Evolutionary conservation across 805 yeast species (phyloP).

Genomic region (Cyberlindnera mississippiensis): DNA sequence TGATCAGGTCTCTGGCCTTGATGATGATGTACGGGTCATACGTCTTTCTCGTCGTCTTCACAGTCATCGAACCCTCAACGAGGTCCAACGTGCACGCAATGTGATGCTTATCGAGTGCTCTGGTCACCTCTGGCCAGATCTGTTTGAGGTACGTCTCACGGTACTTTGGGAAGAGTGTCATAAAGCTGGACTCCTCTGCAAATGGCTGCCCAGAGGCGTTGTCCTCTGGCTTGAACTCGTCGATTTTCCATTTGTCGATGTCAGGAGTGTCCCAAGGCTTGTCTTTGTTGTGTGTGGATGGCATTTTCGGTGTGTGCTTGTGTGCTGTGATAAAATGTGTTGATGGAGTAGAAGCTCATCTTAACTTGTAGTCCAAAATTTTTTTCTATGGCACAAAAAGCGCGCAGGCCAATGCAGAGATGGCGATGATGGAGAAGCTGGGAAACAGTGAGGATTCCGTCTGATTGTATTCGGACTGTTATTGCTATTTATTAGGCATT

Average conservation of each 20-base stretch:
- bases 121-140: constrained; percentile 92
- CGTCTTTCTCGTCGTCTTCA: constrained; percentile 91
- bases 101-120: constrained; percentile 65
- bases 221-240: constrained; percentile 86
- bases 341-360: too few relatives aligned
- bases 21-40: constrained; percentile 91
- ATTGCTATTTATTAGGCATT: too few relatives aligned
- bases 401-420: too few relatives aligned
- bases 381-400: too few relatives aligned
- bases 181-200: constrained; percentile 93
- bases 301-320: constrained; percentile 68
- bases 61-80: constrained; percentile 97
- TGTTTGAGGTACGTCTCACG: constrained; percentile 86
- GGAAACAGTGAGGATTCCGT: too few relatives aligned
- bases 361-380: too few relatives aligned
- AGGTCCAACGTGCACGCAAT: constrained; percentile 82
- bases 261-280: constrained; percentile 98
- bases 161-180: constrained; percentile 94
- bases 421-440: too few relatives aligned
- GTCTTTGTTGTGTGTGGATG: constrained; percentile 88
- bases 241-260: constrained; percentile 87
- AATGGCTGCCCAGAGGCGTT: constrained; percentile 83
- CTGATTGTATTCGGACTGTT: too few relatives aligned
- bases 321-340: too few relatives aligned
- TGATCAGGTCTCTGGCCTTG: constrained; percentile 92